Conservation (phyloP, 2,329 filamentous ascomycete genomes). For the Ascochyta fabae region DNA sequence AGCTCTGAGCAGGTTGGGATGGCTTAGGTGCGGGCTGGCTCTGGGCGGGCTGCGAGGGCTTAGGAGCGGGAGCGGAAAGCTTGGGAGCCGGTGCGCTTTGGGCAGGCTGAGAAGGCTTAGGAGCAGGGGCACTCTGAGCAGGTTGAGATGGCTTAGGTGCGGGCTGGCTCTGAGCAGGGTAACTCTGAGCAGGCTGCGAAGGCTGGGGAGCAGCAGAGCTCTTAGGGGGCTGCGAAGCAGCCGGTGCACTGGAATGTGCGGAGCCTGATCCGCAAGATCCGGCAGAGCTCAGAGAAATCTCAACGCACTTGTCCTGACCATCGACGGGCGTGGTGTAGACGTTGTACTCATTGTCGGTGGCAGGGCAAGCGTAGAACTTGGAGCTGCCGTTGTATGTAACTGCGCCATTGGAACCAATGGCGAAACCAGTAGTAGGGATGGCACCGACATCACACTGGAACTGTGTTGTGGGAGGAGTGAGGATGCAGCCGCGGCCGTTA, state of each 20-base stretch:
- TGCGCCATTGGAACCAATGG: slow-evolving; percentile 59
- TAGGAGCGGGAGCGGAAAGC: slow-evolving; percentile 3
- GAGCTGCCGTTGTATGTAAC: slow-evolving; percentile 60
- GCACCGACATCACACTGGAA: slow-evolving; percentile 67
- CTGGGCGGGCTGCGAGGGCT: background rate
- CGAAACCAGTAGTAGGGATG: slow-evolving; percentile 59
- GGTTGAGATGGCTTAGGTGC: slow-evolving; percentile 3
- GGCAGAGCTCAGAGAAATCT: slow-evolving; percentile 52
- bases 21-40: slow-evolving; percentile 2
- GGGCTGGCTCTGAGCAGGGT: slow-evolving; percentile 1
- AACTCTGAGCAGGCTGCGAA: background rate
- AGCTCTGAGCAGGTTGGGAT: slow-evolving; percentile 3
- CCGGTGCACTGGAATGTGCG: slow-evolving; percentile 5
- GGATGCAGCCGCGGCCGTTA: slow-evolving; percentile 66
- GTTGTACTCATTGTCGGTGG: slow-evolving; percentile 63
- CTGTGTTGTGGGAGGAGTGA: slow-evolving; percentile 65
- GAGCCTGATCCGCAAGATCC: slow-evolving; percentile 34
- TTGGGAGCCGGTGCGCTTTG: slow-evolving; percentile 2
- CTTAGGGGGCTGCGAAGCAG: slow-evolving; percentile 4
- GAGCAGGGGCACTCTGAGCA: background rate
- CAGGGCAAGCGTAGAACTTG: slow-evolving; percentile 67
- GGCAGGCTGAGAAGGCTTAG: background rate
- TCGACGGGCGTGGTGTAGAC: slow-evolving; percentile 57
- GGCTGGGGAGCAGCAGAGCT: slow-evolving; percentile 2
- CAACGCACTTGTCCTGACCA: slow-evolving; percentile 57